phyloP scores from a whole-genome alignment of 352 stramenopile species.

The Albugo laibachii region DNA sequence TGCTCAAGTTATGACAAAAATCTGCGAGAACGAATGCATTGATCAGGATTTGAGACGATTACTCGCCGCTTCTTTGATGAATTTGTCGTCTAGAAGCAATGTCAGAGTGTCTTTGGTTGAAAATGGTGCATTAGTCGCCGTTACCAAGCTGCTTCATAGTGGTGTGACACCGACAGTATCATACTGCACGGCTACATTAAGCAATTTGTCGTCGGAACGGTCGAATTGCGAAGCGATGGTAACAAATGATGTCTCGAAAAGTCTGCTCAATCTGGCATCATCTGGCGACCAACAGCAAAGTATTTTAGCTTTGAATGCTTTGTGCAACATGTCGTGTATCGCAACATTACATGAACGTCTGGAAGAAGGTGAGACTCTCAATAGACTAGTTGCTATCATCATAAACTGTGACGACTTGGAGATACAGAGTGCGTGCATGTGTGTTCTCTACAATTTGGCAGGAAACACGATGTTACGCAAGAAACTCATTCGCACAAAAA shows the following conservation, averaged over 20 bases:
- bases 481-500: constrained; percentile 27
- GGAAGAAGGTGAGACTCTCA: constrained; percentile 26
- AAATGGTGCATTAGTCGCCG: constrained; percentile 31
- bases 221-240: constrained; percentile 62
- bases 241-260: constrained; percentile 16
- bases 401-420: constrained; percentile 19
- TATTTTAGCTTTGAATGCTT: constrained; percentile 45
- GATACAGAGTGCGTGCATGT: constrained; percentile 33
- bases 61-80: constrained; percentile 53
- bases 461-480: constrained; percentile 35
- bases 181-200: constrained; percentile 48
- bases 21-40: constrained; percentile 71
- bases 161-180: constrained; percentile 48
- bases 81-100: constrained; percentile 33
- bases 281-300: constrained; percentile 35
- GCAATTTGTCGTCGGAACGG: constrained; percentile 38
- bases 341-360: constrained; percentile 46
- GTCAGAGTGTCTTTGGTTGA: constrained; percentile 47
- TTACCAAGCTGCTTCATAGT: constrained; percentile 49
- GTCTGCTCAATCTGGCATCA: constrained; percentile 28
- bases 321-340: constrained; percentile 57
- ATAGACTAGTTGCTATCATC: constrained; percentile 31
- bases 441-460: constrained; percentile 52
- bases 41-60: constrained; percentile 57
- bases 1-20: constrained; percentile 63